phyloP scores from a whole-genome alignment of 2,329 filamentous ascomycete genomes.

The Penicillium sp. region DNA sequence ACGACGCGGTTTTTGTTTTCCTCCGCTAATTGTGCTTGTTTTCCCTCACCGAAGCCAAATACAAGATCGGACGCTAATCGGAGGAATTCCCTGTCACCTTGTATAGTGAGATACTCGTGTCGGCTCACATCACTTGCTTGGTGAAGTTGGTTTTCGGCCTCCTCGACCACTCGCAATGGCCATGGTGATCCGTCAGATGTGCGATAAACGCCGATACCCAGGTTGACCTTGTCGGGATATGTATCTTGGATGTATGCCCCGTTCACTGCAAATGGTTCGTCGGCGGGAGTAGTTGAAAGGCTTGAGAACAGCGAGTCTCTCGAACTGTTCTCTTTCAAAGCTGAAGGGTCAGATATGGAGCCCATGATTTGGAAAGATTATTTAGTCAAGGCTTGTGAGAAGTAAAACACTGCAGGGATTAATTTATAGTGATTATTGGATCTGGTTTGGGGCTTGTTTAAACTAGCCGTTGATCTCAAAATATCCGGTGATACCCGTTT shows the following conservation, averaged over 20 bases:
- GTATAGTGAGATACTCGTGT: conserved; percentile 95
- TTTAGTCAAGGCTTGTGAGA: too few species aligned
- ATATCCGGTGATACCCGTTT: neutral
- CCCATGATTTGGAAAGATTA: neutral
- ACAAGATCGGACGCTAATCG: conserved; percentile 82
- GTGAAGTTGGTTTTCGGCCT: conserved; percentile 69
- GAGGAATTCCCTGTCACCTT: conserved; percentile 78
- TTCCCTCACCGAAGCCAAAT: conserved; percentile 45
- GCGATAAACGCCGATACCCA: conserved; percentile 90
- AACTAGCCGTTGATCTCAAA: neutral
- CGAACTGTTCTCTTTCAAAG: neutral
- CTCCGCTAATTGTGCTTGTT: conserved; percentile 44
- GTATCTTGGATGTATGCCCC: conserved; percentile 58
- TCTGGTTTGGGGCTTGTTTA: neutral
- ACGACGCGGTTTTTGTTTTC: conserved; percentile 49
- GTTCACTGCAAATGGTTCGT: conserved; percentile 29
- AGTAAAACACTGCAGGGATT: too few species aligned
- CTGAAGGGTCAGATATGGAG: neutral
- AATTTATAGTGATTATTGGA: neutral
- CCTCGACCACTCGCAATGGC: conserved; percentile 84
- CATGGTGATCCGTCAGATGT: conserved; percentile 91
- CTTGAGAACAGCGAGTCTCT: conserved; percentile 16
- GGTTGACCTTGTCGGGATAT: conserved; percentile 82
- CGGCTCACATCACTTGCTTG: conserved; percentile 80
- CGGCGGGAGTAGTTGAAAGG: conserved; percentile 18